Base-by-base conservation (phyloP, 495 filamentous ascomycete genomes). In the Pyrenula aspistea region DNA sequence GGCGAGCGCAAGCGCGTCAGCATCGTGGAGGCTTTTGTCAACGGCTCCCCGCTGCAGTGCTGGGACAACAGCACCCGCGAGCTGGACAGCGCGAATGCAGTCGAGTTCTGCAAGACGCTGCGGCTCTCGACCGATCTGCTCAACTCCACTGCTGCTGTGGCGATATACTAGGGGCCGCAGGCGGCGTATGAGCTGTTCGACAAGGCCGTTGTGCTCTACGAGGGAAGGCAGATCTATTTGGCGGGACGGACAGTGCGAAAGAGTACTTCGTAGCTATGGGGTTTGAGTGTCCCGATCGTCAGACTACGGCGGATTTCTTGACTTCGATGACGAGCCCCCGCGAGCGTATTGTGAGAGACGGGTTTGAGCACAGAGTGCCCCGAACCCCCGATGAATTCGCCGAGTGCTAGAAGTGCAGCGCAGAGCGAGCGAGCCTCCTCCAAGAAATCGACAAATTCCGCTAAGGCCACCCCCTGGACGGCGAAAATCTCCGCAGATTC, bases 11-110 rank as follows among this genome's bases (percentile, higher is more conserved):
- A 91, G 71, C 82, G 89, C 59, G 86, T 91, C 52, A 88, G 83
- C 68, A 91, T 93, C 61, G 83, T 87, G 2, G 89, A 93, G 61
- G 74, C 73, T 22, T 77, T 79, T 4, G 70, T 90, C 22, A 83
- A 81, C 49, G 76, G 77, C 8, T 79, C 79, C 22, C 83, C 85
- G 0, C 67, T 94, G 12, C 85, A 88, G 62, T 90, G 87, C 72
- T 94, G 89, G 89, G 89, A 93, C 62, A 88, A 88, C 55, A 87
- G 81, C 58, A 92, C 89, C 3, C 75, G 89, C 67, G 89, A 88
- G 59, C 67, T 94, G 22, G 89, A 94, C 63, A 85, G 81, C 56
- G 83, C 86, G 57, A 92, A 85, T 23, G 88, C 89, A 47, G 68
- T 92, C n/a, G 85, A 91, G 63, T 94, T 91, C 54, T 80, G 82